Evolutionary conservation across 2,329 filamentous ascomycete species (phyloP), one percentile per base, ranked within the genome.

Genomic region (Trichoderma semiorbis): DNA sequence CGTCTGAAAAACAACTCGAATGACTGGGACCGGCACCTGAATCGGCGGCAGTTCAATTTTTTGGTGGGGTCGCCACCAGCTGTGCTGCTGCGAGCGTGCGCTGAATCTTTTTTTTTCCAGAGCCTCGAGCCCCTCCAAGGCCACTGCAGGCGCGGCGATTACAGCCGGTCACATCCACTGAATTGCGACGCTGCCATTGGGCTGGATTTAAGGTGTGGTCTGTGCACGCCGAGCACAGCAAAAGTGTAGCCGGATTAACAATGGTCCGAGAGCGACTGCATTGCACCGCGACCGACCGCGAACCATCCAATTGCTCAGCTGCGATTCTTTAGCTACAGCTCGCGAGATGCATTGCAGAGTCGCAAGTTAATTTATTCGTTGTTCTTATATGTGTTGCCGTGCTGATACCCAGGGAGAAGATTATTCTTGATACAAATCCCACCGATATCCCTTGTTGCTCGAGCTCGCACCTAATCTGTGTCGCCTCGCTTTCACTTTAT

Each of bases 161-260:
- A 47, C 60, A 28, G 34, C 60, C 34, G 1, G 60, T 43, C 21
- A 39, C 43, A 24, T 55, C 34, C 21, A 14, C 60, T 34, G 39
- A 72, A 69, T 69, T 68, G 24, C 7, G 26, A 34, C n/a, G 43
- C 28, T 61, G 14, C 32, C 47, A 70, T 70, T 72, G 66, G 67
- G 8, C 21, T 10, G 47, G 2, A 64, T 75, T 78, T 81, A 81
- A 81, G 78, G 74, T 81, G 73, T 78, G 80, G 78, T 80, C 79
- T 74, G 79, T 81, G 80, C 80, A 26, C 5, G 0, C 0, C 3
- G 10, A 8, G 5, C 30, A 36, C 36, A 7, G 2, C 1, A 60
- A 43, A 58, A 71, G 21, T 10, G 16, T 7, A 57, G 5, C 26
- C 79, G 79, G 77, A 76, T 76, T 73, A 78, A 76, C 30, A 34